Conservation (phyloP, 176 grass and related monocot species). For the Paspalum notatum region DNA sequence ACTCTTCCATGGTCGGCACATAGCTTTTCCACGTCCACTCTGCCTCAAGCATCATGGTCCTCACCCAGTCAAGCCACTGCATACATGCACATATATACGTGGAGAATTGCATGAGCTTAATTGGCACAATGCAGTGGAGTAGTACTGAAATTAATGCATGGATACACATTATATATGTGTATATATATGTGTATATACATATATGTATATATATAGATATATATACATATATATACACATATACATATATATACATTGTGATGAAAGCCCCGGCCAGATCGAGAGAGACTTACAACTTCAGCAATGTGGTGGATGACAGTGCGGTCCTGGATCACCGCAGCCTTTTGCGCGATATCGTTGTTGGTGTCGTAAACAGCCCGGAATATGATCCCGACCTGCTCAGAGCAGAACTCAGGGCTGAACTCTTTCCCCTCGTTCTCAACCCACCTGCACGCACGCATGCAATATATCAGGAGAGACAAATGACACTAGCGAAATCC, state of each 20-base stretch:
- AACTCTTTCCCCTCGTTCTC: background rate
- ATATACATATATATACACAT: too few species aligned
- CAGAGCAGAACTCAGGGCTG: background rate
- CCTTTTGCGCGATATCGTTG: background rate
- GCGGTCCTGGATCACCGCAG: background rate
- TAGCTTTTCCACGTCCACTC: background rate
- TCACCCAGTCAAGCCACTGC: background rate
- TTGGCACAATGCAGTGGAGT: too few species aligned
- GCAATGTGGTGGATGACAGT: background rate
- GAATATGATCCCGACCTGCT: constrained; percentile 2
- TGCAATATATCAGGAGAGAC: background rate
- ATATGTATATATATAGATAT: too few species aligned
- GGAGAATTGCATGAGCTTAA: too few species aligned
- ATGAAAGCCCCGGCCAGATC: too few species aligned
- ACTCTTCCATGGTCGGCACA: constrained; percentile 17
- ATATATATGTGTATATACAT: too few species aligned
- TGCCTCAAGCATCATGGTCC: background rate
- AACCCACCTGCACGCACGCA: constrained; percentile 1
- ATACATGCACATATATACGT: too few species aligned
- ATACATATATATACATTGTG: too few species aligned
- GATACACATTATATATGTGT: too few species aligned
- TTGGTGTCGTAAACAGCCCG: background rate
- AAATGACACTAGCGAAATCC: background rate
- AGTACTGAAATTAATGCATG: too few species aligned
- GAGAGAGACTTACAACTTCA: background rate